Evolutionary conservation across 2,329 filamentous ascomycete species (phyloP).

Genomic region (Talaromyces rugulosus): DNA sequence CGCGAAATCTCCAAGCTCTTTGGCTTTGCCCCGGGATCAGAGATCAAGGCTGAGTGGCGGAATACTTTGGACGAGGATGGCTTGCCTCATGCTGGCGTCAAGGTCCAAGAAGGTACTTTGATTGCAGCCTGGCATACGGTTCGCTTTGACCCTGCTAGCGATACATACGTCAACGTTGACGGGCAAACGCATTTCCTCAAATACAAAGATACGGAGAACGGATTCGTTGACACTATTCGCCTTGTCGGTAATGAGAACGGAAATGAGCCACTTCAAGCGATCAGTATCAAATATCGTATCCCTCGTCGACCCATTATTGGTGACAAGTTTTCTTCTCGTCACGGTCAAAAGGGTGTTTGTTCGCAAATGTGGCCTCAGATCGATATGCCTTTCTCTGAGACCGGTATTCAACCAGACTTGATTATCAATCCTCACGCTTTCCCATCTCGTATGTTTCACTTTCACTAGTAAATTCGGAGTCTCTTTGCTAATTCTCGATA

Average conservation of each 20-base stretch:
- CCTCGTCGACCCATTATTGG: slow-evolving; percentile 89
- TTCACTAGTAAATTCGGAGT: not conserved
- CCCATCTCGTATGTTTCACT: slow-evolving; percentile 65
- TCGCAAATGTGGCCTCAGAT: slow-evolving; percentile 92
- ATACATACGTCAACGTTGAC: slow-evolving; percentile 78
- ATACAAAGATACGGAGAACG: slow-evolving; percentile 88
- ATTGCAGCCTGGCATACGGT: slow-evolving; percentile 90
- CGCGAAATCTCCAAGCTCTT: slow-evolving; percentile 77
- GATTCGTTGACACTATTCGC: slow-evolving; percentile 88
- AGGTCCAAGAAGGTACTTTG: slow-evolving; percentile 74
- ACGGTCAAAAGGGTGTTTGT: slow-evolving; percentile 95
- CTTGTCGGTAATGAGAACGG: slow-evolving; percentile 82
- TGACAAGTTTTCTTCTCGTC: slow-evolving; percentile 98
- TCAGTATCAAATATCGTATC: slow-evolving; percentile 90
- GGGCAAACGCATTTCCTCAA: slow-evolving; percentile 82
- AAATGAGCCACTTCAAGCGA: slow-evolving; percentile 75
- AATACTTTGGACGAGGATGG: slow-evolving; percentile 81
- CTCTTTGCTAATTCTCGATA: slow-evolving; percentile 1
- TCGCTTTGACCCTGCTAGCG: slow-evolving; percentile 65
- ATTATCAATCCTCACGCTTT: slow-evolving; percentile 99
- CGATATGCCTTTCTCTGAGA: slow-evolving; percentile 96
- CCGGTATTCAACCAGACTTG: slow-evolving; percentile 91
- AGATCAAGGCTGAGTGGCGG: slow-evolving; percentile 66
- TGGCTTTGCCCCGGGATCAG: slow-evolving; percentile 77
- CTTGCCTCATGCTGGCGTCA: slow-evolving; percentile 72